Evolutionary conservation across 176 grass and related monocot species (phyloP).

Genomic region (Musa acuminata): DNA sequence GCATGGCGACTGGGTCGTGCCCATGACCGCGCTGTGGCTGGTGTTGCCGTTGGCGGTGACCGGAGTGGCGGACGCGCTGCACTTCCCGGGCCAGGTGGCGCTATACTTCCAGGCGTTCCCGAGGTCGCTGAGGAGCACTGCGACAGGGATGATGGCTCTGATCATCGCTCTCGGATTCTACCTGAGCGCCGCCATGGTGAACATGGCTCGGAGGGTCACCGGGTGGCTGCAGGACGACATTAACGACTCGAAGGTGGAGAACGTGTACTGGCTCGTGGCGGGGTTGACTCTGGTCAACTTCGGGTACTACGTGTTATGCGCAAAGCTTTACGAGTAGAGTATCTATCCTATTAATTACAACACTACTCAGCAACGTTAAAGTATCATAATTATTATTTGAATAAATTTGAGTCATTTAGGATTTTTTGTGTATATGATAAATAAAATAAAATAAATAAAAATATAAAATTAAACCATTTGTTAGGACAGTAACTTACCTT

Average conservation of each 20-base stretch:
- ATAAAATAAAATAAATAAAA: no score
- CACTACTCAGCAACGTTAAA: neutral
- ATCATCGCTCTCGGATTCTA: constrained; percentile 57
- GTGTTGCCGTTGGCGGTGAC: constrained; percentile 43
- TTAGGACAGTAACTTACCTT: no score
- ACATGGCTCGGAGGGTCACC: constrained; percentile 28
- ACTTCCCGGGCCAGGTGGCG: constrained; percentile 55
- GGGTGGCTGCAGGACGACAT: constrained; percentile 72
- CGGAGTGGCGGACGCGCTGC: constrained; percentile 43
- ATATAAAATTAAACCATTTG: no score
- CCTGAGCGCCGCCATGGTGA: constrained; percentile 59
- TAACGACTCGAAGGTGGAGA: constrained; percentile 48
- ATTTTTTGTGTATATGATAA: no score
- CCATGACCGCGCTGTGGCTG: constrained; percentile 58
- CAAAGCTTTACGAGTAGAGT: constrained; percentile 56
- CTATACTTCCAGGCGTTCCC: constrained; percentile 81
- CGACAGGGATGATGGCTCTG: constrained; percentile 48
- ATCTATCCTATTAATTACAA: neutral
- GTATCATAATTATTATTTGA: no score
- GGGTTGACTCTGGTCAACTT: constrained; percentile 47
- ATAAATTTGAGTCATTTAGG: no score
- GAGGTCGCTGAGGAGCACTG: constrained; percentile 47
- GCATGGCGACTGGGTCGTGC: constrained; percentile 37
- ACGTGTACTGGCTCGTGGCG: constrained; percentile 63
- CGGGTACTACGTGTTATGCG: constrained; percentile 43